phyloP scores from a whole-genome alignment of 345 rosid genomes.

The Brassica nigra region DNA sequence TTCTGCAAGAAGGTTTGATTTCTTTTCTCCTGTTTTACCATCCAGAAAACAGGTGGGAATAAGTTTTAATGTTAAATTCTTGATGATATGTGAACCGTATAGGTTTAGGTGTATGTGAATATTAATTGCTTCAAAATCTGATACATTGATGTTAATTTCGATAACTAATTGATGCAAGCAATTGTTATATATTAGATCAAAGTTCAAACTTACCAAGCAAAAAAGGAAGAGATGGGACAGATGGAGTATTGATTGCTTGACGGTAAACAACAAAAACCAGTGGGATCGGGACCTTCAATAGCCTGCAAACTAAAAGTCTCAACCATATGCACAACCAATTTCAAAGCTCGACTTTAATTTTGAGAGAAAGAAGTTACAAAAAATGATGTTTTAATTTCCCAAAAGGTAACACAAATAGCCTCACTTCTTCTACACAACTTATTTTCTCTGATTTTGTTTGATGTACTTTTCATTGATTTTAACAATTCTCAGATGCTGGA shows the following conservation, averaged over 20 bases:
- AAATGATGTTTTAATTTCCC: background rate
- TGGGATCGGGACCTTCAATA: background rate
- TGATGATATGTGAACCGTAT: background rate
- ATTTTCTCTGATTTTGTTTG: background rate
- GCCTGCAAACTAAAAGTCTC: background rate
- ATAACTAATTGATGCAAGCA: background rate
- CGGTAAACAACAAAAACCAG: background rate
- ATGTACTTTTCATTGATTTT: background rate
- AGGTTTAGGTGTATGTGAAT: background rate
- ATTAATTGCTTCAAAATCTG: background rate
- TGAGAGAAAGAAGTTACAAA: background rate
- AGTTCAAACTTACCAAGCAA: background rate
- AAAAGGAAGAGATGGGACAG: background rate
- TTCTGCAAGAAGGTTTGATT: background rate
- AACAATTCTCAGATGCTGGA: background rate
- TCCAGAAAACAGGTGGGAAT: background rate
- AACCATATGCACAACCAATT: background rate
- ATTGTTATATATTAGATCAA: background rate
- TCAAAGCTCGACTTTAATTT: no score
- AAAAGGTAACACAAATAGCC: background rate
- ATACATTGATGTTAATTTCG: background rate
- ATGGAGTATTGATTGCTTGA: background rate
- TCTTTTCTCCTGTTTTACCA: background rate
- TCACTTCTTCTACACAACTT: background rate
- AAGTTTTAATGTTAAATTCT: no score